phyloP scores from a whole-genome alignment of 805 yeast genomes.

The Monosporozyma unispora region DNA sequence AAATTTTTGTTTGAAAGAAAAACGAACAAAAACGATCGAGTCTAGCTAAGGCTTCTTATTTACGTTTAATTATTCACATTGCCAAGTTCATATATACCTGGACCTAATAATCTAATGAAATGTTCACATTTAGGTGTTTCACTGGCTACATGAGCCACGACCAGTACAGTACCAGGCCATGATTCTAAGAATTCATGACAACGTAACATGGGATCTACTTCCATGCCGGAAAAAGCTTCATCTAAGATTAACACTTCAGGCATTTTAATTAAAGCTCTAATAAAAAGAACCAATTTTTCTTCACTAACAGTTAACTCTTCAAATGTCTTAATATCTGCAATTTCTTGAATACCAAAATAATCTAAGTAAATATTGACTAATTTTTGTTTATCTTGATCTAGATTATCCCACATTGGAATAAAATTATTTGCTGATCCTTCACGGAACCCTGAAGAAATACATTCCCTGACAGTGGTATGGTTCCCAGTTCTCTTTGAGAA shows the following conservation, averaged over 20 bases:
- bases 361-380: slow-evolving; percentile 38
- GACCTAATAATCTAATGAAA: slow-evolving; percentile 27
- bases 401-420: slow-evolving; percentile 35
- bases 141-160: slow-evolving; percentile 70
- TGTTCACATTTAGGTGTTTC: slow-evolving; percentile 71
- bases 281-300: slow-evolving; percentile 69
- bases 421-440: slow-evolving; percentile 48
- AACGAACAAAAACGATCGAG: too few species aligned
- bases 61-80: too few species aligned
- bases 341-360: slow-evolving; percentile 36
- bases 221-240: slow-evolving; percentile 91
- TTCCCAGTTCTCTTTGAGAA: slow-evolving; percentile 43
- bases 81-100: slow-evolving; percentile 32
- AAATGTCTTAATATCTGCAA: slow-evolving; percentile 35
- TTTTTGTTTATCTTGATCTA: slow-evolving; percentile 28
- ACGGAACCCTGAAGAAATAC: slow-evolving; percentile 64
- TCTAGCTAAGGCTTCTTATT: too few species aligned
- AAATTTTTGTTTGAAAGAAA: too few species aligned
- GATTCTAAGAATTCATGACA: slow-evolving; percentile 44
- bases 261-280: slow-evolving; percentile 67
- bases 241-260: slow-evolving; percentile 78
- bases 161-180: slow-evolving; percentile 63
- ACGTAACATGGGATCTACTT: slow-evolving; percentile 44
- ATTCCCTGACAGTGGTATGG: slow-evolving; percentile 41
- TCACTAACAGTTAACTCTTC: slow-evolving; percentile 52